Evolutionary conservation across 495 filamentous ascomycete species (phyloP).

Genomic region (Ramalina peruviana): DNA sequence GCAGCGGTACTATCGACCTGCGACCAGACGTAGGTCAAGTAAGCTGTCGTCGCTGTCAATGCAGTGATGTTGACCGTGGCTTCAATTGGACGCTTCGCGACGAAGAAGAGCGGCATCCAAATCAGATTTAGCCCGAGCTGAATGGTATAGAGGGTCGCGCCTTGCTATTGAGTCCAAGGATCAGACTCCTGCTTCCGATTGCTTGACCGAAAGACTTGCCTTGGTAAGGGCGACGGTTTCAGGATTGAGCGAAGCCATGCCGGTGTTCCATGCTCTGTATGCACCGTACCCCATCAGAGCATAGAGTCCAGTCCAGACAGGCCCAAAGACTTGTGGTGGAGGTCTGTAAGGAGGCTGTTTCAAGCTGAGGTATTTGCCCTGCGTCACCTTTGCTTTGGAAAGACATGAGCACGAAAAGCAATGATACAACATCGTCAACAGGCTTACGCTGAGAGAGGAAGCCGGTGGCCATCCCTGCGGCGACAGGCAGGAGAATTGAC

Average conservation of each 20-base stretch:
- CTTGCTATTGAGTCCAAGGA: slow-evolving; percentile 31
- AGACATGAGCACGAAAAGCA: background rate
- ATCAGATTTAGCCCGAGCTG: slow-evolving; percentile 73
- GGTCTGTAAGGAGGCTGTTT: slow-evolving; percentile 71
- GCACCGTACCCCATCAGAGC: slow-evolving; percentile 79
- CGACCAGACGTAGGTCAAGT: slow-evolving; percentile 61
- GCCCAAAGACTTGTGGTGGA: slow-evolving; percentile 67
- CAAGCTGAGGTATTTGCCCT: slow-evolving; percentile 49
- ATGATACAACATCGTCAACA: background rate
- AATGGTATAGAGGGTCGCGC: slow-evolving; percentile 63
- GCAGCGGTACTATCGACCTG: slow-evolving; percentile 55
- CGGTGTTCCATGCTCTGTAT: slow-evolving; percentile 51
- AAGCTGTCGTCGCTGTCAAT: slow-evolving; percentile 52
- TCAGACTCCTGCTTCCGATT: background rate
- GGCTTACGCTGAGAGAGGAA: slow-evolving; percentile 42
- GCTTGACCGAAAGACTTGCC: slow-evolving; percentile 15
- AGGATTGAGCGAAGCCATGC: slow-evolving; percentile 36
- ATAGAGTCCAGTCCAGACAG: slow-evolving; percentile 78
- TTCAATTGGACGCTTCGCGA: slow-evolving; percentile 48
- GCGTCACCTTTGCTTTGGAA: slow-evolving; percentile 36
- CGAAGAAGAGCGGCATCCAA: slow-evolving; percentile 94
- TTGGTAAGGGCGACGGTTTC: slow-evolving; percentile 24
- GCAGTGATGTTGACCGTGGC: slow-evolving; percentile 65
- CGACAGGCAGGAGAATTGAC: slow-evolving; percentile 55
- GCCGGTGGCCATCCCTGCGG: slow-evolving; percentile 48